phyloP scores from a whole-genome alignment of 305 asterid genomes.

The Fraxinus baroniana region DNA sequence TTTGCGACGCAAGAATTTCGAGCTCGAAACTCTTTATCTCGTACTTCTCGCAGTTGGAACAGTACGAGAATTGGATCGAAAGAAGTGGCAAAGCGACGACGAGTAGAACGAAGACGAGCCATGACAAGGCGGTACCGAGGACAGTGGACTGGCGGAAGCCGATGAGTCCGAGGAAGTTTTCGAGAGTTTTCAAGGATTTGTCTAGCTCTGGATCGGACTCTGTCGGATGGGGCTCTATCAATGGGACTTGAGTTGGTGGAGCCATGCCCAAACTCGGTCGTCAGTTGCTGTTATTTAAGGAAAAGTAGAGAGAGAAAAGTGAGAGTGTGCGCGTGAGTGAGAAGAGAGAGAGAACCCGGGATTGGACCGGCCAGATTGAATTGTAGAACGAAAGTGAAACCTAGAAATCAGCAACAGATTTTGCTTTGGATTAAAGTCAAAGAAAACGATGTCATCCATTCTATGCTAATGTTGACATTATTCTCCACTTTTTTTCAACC shows the following conservation, averaged over 20 bases:
- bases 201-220: conserved; percentile 37
- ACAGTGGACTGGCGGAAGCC: conserved; percentile 56
- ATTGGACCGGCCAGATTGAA: neutral
- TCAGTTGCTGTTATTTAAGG: neutral
- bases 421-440: neutral
- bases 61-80: conserved; percentile 30
- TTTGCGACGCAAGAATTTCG: conserved; percentile 47
- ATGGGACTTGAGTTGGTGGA: neutral
- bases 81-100: conserved; percentile 54
- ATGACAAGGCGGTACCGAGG: conserved; percentile 41
- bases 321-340: neutral
- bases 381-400: neutral
- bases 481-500: neutral
- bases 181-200: conserved; percentile 37
- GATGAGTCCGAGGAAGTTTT: conserved; percentile 46
- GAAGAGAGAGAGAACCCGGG: neutral
- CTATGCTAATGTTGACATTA: neutral
- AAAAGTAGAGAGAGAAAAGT: neutral
- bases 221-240: neutral
- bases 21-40: conserved; percentile 63
- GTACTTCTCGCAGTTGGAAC: conserved; percentile 51
- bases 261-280: neutral
- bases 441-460: neutral
- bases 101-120: conserved; percentile 50
- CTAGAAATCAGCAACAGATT: neutral